Evolutionary conservation across 2,329 filamentous ascomycete genomes (phyloP), one percentile per base, ranked within the genome.

Genomic region (Neophaeococcomyces aloes): DNA sequence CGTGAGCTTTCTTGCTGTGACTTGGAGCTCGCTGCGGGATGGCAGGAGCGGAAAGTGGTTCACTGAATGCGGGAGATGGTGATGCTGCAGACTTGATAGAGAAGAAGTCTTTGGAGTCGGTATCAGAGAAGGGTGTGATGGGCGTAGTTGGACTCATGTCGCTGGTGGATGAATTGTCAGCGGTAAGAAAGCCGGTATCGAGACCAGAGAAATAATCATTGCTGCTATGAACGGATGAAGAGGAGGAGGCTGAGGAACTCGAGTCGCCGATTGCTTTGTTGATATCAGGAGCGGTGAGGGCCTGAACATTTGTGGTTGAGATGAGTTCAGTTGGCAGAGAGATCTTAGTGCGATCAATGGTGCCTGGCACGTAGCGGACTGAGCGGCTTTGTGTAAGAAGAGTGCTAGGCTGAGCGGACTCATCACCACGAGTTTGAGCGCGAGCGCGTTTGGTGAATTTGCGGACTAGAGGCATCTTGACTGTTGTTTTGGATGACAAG

Each of bases 231-330:
- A 78, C 78, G 3, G 81, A 83, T 53, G 74, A 55, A 69, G 70
- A 58, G 5, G 65, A 70, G 5, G 58, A 50, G 25, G 69, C 69
- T 30, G 74, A 76, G 8, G 69, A 67, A n/a, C 71, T 65, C 2
- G 74, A 69, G 21, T 72, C 67, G 17, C 57, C 58, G 21, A 63
- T 61, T 4, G 61, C 53, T 7, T 62, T 57, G 34, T 69, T 68
- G 49, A 95, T 79, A 59, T 95, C 83, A 39, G 89, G 89, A 7
- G 91, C 88, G 59, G 89, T 89, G 73, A 94, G 94, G 6, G 86
- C 87, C 43, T 95, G 80, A 76, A 93, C 86, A 65, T 96, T 98
- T 55, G 91, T 96, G 4, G 89, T 94, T 47, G 91, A 93, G 38
- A 95, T 71, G 50, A 98, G 74, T 63, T 87, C 81, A 42, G 94